Evolutionary conservation across 23 red algal genomes (phyloP), one percentile per base, ranked within the genome.

Genomic region (Gracilaria gracilis): DNA sequence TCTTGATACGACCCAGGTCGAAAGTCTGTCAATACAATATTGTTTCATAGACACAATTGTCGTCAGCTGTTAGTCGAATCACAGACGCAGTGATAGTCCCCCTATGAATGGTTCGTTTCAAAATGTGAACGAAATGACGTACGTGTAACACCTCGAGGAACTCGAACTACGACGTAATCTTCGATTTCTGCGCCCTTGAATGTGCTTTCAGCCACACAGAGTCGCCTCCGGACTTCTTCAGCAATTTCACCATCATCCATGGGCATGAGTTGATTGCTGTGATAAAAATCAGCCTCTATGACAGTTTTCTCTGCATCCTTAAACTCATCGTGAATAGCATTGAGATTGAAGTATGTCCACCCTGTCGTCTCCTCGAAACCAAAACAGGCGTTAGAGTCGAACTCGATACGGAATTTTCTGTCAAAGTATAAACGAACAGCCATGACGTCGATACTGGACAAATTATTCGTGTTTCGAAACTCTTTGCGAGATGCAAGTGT

Each of bases 391-490:
- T 97, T 97, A 20, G 84, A 91, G 40, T 69, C 61, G 39, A 82
- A 82, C 27, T 81, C 84, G 19, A 94, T 80, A 28, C 55, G 77
- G 47, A 97, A 61, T 47, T 88, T 88, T 50, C 95, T 57, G 61
- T 97, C 90, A 54, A 93, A 84, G 85, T 90, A 97, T 27, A 97
- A 57, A 55, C 95, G 95, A 19, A 97, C 95, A 24, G 95, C 95
- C 62, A 93, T 88, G 36, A 93, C 90, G 61, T 97, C 95, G 46
- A 97, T 89, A 49, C 77, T 81, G n/a, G 78, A 85, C 37, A 97
- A 67, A 51, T 94, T 93, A 23, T 61, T 80, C 23, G 84, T 83
- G 50, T 81, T 81, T 40, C 85, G 83, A 67, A 97, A 94, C 57
- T 93, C 75, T 53, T 83, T 61, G 32, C 79, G 64, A 36, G 69